phyloP scores from a whole-genome alignment of 768 basidiomycete species.

The Leccinum uliginosum region DNA sequence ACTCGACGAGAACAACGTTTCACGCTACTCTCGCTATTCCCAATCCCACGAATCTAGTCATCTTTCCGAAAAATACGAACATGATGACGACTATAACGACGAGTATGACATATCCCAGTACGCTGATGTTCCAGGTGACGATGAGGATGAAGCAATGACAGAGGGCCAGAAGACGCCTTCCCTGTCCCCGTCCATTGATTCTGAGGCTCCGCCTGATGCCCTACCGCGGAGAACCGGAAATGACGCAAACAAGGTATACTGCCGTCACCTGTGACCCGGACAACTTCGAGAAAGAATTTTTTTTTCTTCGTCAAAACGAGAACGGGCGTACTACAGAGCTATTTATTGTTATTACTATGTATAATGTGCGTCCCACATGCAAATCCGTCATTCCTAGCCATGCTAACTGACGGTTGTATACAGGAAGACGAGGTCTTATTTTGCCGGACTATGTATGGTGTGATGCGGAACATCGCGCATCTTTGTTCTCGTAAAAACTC shows the following conservation, averaged over 20 bases:
- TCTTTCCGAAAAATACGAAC: constrained; percentile 23
- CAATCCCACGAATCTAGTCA: constrained; percentile 14
- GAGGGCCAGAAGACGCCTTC: constrained; percentile 24
- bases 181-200: constrained; percentile 31
- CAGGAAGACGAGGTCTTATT: constrained; percentile 90
- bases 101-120: constrained; percentile 33
- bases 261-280: constrained; percentile 94
- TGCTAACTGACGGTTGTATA: constrained; percentile 8
- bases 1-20: constrained; percentile 50
- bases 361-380: constrained; percentile 64
- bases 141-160: constrained; percentile 16
- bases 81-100: constrained; percentile 12
- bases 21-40: constrained; percentile 49
- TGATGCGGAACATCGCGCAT: constrained; percentile 84
- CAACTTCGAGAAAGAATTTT: constrained; percentile 79
- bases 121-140: constrained; percentile 20
- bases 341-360: constrained; percentile 96
- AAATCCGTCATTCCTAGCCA: background rate
- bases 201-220: constrained; percentile 63
- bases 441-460: constrained; percentile 89
- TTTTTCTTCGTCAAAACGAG: constrained; percentile 81
- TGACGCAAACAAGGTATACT: constrained; percentile 71
- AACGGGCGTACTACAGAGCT: constrained; percentile 79
- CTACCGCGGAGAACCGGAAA: constrained; percentile 66
- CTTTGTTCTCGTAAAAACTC: constrained; percentile 83